Evolutionary conservation across 768 basidiomycete species (phyloP), one percentile per base, ranked within the genome.

Genomic region (Basidioascus undulatus): DNA sequence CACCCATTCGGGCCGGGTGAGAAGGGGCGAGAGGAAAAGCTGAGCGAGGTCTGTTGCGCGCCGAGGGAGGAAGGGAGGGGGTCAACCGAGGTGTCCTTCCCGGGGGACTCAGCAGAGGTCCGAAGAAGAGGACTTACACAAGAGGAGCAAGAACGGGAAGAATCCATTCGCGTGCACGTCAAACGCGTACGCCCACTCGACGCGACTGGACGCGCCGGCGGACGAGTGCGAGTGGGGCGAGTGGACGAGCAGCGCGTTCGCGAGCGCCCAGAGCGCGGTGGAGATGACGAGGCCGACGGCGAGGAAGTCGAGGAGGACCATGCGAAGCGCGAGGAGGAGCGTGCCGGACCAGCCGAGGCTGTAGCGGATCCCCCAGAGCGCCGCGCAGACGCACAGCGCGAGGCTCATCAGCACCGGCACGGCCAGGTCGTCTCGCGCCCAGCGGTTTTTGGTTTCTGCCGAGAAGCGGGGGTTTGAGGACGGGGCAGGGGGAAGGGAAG

Each of bases 121-220:
- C n/a, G n/a, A n/a, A n/a, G n/a, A n/a, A n/a, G n/a, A n/a, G n/a
- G n/a, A n/a, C n/a, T n/a, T n/a, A n/a, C n/a, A 92, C 40, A 92
- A 69, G 9, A 79, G 76, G 44, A 92, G 69, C 60, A 80, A 89
- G 44, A 86, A 63, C 16, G 86, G 86, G 59, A 94, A 89, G 65
- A 94, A 96, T 3, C 84, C 76, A 52, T 96, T 94, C 44, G 78
- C 87, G 58, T 92, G 86, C 13, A 94, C 78, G 57, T 96, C 89
- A 52, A 96, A 89, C 11, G 81, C 83, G 58, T 92, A 96, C 4
- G 76, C 79, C 80, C n/a, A n/a, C n/a, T n/a, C n/a, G n/a, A n/a
- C n/a, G n/a, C 13, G 44, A 49, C 18, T 57, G 44, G n/a, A 28
- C 20, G 30, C 39, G 28, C 15, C 50, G 27, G 39, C 28, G n/a